phyloP scores from a whole-genome alignment of 495 filamentous ascomycete genomes.

The Monascus purpureus region DNA sequence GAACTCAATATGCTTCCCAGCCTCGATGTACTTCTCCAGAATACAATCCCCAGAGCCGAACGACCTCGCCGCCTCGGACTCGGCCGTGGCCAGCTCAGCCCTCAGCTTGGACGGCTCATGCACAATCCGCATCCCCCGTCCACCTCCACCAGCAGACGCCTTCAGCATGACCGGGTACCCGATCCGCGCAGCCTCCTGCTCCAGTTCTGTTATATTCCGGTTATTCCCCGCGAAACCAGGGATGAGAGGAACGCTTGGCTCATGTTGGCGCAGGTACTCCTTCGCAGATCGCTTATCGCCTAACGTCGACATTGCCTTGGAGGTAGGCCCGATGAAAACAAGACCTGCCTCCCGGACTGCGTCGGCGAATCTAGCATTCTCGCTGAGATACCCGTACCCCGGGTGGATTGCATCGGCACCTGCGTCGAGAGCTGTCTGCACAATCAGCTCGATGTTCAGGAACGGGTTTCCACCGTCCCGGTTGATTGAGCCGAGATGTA shows the following conservation, averaged over 20 bases:
- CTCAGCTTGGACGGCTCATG: conserved; percentile 48
- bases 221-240: conserved; percentile 71
- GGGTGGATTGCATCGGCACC: conserved; percentile 51
- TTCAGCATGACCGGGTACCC: conserved; percentile 81
- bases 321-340: conserved; percentile 36
- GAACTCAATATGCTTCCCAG: conserved; percentile 77
- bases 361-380: conserved; percentile 33
- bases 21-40: conserved; percentile 77
- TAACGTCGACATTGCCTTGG: conserved; percentile 26
- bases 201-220: conserved; percentile 49
- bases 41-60: conserved; percentile 78
- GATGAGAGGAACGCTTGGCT: conserved; percentile 71
- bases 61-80: conserved; percentile 62
- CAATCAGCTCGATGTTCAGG: conserved; percentile 70
- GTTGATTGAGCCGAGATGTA: conserved; percentile 12
- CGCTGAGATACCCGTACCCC: conserved; percentile 44
- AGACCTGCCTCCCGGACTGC: conserved; percentile 29
- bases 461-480: conserved; percentile 33
- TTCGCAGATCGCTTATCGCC: conserved; percentile 39
- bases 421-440: conserved; percentile 53
- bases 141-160: conserved; percentile 83
- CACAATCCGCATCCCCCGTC: conserved; percentile 81
- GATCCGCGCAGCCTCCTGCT: conserved; percentile 50
- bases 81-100: conserved; percentile 56
- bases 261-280: conserved; percentile 8